phyloP scores from a whole-genome alignment of 352 stramenopile species.

The Phytophthora multivora region DNA sequence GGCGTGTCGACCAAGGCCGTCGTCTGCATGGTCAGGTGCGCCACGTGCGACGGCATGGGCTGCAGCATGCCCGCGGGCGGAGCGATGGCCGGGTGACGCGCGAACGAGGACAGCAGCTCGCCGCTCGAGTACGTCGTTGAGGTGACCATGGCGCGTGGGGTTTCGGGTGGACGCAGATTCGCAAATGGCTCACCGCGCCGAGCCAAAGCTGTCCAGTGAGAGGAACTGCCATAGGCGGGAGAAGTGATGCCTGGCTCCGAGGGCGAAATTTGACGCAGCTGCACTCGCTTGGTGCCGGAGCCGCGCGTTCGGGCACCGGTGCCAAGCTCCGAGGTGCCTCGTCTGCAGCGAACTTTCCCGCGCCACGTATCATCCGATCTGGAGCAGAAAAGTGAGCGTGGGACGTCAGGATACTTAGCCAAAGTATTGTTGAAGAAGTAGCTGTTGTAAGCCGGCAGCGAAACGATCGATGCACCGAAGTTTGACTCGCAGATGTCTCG shows the following conservation, averaged over 20 bases:
- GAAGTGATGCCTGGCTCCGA: too few species aligned
- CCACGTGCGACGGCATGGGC: too few species aligned
- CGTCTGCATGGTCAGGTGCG: slow-evolving; percentile 23
- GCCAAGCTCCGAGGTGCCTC: slow-evolving; percentile 7
- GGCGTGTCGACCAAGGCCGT: slow-evolving; percentile 10
- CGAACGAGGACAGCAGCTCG: slow-evolving; percentile 37
- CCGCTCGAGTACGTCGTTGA: slow-evolving; percentile 35
- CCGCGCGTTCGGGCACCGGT: slow-evolving; percentile 24
- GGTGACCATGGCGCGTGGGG: slow-evolving; percentile 27
- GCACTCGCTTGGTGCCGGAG: slow-evolving; percentile 1
- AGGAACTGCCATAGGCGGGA: too few species aligned
- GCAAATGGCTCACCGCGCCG: slow-evolving; percentile 30
- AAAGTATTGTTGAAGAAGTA: too few species aligned
- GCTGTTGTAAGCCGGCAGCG: too few species aligned
- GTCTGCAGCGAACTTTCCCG: slow-evolving; percentile 7
- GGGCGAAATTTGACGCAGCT: too few species aligned
- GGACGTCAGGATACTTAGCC: too few species aligned
- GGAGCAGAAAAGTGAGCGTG: too few species aligned
- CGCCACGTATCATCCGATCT: too few species aligned
- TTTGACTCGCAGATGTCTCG: too few species aligned
- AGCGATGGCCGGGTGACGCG: slow-evolving; percentile 10
- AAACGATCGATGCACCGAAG: too few species aligned
- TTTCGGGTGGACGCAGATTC: slow-evolving; percentile 32
- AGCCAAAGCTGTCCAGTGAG: too few species aligned
- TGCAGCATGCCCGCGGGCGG: slow-evolving; percentile 17